Conservation (phyloP, 2,329 filamentous ascomycete species). For the Kalmusia sp. region DNA sequence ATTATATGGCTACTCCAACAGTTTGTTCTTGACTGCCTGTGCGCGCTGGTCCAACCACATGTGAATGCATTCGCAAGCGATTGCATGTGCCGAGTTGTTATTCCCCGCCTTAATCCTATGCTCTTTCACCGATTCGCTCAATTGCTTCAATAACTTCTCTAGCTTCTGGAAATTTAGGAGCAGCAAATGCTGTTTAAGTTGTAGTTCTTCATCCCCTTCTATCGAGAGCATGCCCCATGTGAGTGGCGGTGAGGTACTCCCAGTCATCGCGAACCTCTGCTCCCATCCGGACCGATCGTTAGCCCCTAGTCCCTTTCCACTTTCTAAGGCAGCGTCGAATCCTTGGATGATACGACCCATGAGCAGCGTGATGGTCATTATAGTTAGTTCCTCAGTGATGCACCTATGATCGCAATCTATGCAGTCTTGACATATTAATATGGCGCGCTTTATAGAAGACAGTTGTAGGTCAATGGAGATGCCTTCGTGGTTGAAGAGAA, state of each 20-base stretch:
- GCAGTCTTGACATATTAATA: not conserved
- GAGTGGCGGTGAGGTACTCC: not conserved
- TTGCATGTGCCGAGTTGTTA: not conserved
- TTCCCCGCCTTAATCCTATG: not conserved
- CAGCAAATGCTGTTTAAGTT: not conserved
- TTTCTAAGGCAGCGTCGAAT: not conserved
- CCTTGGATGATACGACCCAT: not conserved
- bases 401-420: not conserved
- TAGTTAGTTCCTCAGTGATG: not conserved
- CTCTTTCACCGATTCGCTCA: conserved; percentile 1
- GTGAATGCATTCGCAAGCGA: conserved; percentile 1
- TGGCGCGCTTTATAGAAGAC: not conserved
- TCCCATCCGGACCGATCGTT: not conserved
- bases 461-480: not conserved
- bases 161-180: not conserved
- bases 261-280: not conserved
- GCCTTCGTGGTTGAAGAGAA: not conserved
- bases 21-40: not conserved
- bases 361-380: not conserved
- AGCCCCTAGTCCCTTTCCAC: not conserved
- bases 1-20: not conserved
- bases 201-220: not conserved
- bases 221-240: not conserved
- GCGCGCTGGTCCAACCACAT: conserved; percentile 3
- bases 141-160: not conserved